Conservation (phyloP, 345 rosid genomes). For the Linum trigynum region DNA sequence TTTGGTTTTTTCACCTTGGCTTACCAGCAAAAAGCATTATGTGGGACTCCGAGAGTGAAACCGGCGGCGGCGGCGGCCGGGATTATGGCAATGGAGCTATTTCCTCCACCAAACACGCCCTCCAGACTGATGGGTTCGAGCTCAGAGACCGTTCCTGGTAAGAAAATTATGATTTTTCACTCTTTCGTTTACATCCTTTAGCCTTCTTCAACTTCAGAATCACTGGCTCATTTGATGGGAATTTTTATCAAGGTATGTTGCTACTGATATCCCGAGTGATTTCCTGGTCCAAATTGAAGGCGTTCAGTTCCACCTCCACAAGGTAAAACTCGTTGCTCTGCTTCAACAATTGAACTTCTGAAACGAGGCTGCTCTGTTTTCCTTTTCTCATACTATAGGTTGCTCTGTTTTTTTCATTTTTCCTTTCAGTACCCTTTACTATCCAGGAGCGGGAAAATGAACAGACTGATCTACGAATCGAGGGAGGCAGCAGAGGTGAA, state of each 20-base stretch:
- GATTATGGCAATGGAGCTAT: conserved; percentile 69
- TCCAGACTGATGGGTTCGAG: conserved; percentile 84
- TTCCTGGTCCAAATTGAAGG: conserved; percentile 67
- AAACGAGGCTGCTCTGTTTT: background rate
- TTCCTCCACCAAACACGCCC: conserved; percentile 49
- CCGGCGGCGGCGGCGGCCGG: conserved; percentile 34
- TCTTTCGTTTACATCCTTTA: background rate
- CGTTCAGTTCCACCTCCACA: conserved; percentile 73
- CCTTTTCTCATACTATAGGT: conserved; percentile 5
- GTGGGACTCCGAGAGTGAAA: conserved; percentile 92
- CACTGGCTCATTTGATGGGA: background rate
- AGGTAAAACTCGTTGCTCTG: conserved; percentile 34
- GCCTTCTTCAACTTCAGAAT: background rate
- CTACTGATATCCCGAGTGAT: conserved; percentile 90
- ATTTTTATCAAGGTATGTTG: conserved; percentile 53
- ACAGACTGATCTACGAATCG: conserved; percentile 73
- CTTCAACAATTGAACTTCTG: conserved; percentile 1
- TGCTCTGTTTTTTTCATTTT: conserved; percentile 7
- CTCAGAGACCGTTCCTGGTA: conserved; percentile 84
- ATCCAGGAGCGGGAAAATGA: conserved; percentile 88
- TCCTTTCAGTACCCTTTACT: conserved; percentile 71
- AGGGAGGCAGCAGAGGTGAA: conserved; percentile 40
- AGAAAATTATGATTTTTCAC: background rate
- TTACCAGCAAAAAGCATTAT: conserved; percentile 20
- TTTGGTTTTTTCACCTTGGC: background rate